Base-by-base conservation (phyloP, 164 flowering plant genomes). In the Sextonia rubra region DNA sequence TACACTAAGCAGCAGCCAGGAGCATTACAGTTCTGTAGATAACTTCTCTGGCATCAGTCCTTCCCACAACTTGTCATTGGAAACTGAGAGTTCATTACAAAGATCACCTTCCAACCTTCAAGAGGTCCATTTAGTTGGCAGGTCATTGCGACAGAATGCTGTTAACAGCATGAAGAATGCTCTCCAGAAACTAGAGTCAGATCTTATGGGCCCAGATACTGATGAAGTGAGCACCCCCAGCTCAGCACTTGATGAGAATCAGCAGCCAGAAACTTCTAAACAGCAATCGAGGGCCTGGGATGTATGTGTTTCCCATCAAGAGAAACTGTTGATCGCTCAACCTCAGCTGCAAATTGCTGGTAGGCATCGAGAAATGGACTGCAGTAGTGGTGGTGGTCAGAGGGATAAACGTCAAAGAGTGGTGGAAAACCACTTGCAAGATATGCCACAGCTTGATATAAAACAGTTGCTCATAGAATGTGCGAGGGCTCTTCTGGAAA, bases 121-220 rank as follows among this genome's bases (percentile, higher is more conserved):
- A 23, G 78, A 77, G 29, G 69, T 44, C 32, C 29, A n/a, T 60
- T 70, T 79, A 44, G 79, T 74, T 44, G 80, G 67, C 60, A 63
- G 70, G 74, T 74, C 78, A 2, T 69, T 55, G 25, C 47, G 49
- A 18, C 79, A 73, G 26, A 79, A 82, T 82, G 81, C 66, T 17
- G 76, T 55, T 79, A 60, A 65, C 75, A 71, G 81, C 78, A 83
- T 86, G 62, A 74, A 71, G 56, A 64, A 85, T 47, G 76, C 83
- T 14, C 80, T 91, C 71, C 86, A 62, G 71, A 86, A 90, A 82
- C 71, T 91, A 75, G 98, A 91, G 80, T 78, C 82, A 56, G 84
- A 80, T 77, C 82, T 91, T 6, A 89, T 94, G 97, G 89, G 72
- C 11, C 84, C 86, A 17, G 92, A 90, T 66, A 80, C 60, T 30